Base-by-base conservation (phyloP, 1,284 basidiomycete species). In the Sparassis latifolia region DNA sequence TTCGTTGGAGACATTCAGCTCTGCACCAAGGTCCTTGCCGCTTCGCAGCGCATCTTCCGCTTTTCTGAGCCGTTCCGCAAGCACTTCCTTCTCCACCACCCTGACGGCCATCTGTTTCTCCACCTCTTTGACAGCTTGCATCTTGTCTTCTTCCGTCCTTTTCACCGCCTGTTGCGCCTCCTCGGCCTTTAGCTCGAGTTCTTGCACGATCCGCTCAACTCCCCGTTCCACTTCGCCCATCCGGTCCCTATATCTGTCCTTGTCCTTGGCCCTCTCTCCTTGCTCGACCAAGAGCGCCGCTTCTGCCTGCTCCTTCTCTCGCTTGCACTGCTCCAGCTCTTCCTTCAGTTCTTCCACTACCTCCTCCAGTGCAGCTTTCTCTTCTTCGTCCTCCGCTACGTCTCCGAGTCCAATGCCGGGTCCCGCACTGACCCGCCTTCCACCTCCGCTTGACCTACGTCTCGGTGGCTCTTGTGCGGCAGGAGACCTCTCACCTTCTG, bases 141-240 rank as follows among this genome's bases (percentile, higher is more conserved):
- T 53, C 33, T 78, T 74, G 30, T 71, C 66, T 45, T 72, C 68
- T 49, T 77, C 70, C 0, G 68, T 67, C 2, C 67, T 61, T 43
- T 67, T 68, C 3, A 68, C 65, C 27, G 66, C 69, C 52, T 69
- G 69, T 55, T 85, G 80, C 0, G 82, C 77, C 33, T 69, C 71
- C 44, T 70, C 69, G 3, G 80, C 58, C 53, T 77, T 80, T 55
- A 64, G 61, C 64, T 89, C 86, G 48, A 89, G 65, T 47, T 81
- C 79, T n/a, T 69, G 67, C 30, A 89, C 72, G 51, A 89, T 84
- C 3, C 66, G 75, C 40, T 78, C 76, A 28, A 88, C 84, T 5
- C 83, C 84, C 46, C 69, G 69, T 63, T 88, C 81, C 10, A 87
- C 80, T 52, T 88, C 85, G 5, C 58, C 58, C 80, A 89, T 86